Conservation (phyloP, 345 rosid species). For the Isatis tinctoria region DNA sequence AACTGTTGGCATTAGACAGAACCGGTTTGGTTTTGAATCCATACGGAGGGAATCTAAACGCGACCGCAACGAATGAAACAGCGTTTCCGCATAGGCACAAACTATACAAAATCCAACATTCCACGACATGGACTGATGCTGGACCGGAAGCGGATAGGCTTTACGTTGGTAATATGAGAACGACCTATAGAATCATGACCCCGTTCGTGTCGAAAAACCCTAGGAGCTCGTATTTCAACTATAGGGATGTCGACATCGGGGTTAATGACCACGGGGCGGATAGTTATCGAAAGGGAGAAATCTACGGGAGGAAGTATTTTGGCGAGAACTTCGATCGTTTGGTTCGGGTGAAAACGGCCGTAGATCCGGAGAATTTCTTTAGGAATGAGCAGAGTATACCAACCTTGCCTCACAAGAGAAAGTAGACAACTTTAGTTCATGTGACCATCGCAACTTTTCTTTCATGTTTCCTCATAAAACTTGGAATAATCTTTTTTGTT, state of each 20-base stretch:
- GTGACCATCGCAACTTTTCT: neutral
- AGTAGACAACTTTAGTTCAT: neutral
- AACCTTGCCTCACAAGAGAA: constrained; percentile 11
- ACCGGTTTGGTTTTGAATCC: constrained; percentile 44
- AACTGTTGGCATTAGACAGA: constrained; percentile 13
- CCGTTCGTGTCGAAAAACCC: constrained; percentile 59
- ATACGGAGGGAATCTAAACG: constrained; percentile 52
- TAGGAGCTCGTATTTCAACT: constrained; percentile 52
- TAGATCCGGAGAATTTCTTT: constrained; percentile 47
- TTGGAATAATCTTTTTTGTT: neutral
- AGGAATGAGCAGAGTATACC: constrained; percentile 51
- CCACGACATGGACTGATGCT: constrained; percentile 33
- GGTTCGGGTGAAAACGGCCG: constrained; percentile 40
- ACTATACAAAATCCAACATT: constrained; percentile 44
- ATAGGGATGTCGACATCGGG: constrained; percentile 70
- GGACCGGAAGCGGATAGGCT: constrained; percentile 29
- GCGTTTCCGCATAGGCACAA: constrained; percentile 57
- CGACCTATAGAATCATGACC: constrained; percentile 39
- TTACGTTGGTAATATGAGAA: constrained; percentile 29
- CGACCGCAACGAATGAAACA: constrained; percentile 33
- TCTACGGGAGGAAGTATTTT: constrained; percentile 49
- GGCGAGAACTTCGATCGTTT: constrained; percentile 36
- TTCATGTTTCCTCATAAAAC: neutral
- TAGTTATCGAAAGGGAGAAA: constrained; percentile 43
- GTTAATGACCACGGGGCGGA: constrained; percentile 21